Evolutionary conservation across 2,329 filamentous ascomycete genomes (phyloP).

Genomic region (Fusarium proliferatum): DNA sequence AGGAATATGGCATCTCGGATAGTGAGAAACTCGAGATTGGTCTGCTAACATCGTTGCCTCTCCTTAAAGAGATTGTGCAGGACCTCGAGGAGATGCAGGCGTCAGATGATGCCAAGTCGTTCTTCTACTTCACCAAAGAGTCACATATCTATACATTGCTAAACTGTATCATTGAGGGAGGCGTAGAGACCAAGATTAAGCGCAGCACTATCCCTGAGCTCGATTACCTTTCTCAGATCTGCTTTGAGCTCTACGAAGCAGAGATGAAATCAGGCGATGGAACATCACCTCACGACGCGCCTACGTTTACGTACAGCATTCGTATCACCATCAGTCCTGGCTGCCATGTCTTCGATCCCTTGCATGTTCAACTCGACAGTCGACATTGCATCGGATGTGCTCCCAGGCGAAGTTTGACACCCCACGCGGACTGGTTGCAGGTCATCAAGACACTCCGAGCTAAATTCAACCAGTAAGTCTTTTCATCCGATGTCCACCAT

Average conservation of each 20-base stretch:
- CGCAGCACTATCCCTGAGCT: slow-evolving; percentile 95
- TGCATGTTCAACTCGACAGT: slow-evolving; percentile 95
- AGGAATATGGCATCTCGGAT: slow-evolving; percentile 97
- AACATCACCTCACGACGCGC: slow-evolving; percentile 60
- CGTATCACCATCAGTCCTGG: slow-evolving; percentile 95
- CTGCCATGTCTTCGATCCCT: slow-evolving; percentile 94
- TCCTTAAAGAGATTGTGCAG: slow-evolving; percentile 96
- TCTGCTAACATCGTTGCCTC: slow-evolving; percentile 88
- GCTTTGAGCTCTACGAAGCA: slow-evolving; percentile 97
- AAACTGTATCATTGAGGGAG: slow-evolving; percentile 97
- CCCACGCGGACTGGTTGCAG: slow-evolving; percentile 94
- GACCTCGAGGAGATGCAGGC: slow-evolving; percentile 98
- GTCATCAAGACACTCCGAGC: slow-evolving; percentile 95
- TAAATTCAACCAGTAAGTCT: slow-evolving; percentile 89
- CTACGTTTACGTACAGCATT: slow-evolving; percentile 92
- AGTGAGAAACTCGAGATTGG: slow-evolving; percentile 99
- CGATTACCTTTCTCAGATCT: slow-evolving; percentile 97
- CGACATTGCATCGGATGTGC: slow-evolving; percentile 96
- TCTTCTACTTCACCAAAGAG: slow-evolving; percentile 99
- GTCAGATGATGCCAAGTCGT: slow-evolving; percentile 91
- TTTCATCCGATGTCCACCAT: not conserved
- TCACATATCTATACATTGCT: slow-evolving; percentile 98
- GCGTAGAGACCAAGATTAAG: slow-evolving; percentile 95
- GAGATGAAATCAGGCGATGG: slow-evolving; percentile 72
- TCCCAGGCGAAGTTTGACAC: slow-evolving; percentile 87